phyloP scores from a whole-genome alignment of 2,329 filamentous ascomycete species.

The Alternaria triticimaculans region DNA sequence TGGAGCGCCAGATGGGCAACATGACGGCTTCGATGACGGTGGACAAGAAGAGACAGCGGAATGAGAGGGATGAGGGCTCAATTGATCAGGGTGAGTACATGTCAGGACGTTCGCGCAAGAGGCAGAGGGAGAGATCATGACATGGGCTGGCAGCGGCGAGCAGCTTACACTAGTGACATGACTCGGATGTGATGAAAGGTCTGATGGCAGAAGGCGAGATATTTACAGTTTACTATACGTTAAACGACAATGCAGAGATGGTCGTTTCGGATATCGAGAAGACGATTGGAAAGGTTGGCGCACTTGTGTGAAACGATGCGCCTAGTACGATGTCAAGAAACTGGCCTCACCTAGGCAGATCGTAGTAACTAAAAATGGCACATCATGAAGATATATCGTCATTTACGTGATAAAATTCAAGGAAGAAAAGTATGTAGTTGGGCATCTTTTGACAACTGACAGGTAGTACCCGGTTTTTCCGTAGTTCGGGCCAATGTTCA shows the following conservation, averaged over 20 bases:
- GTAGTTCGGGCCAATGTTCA: conserved; percentile 12
- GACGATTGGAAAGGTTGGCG: not conserved
- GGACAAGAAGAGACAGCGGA: not conserved
- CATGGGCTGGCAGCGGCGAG: fast-evolving
- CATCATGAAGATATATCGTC: not conserved
- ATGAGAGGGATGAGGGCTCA: fast-evolving
- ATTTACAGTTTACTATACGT: not conserved
- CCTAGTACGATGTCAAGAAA: not conserved
- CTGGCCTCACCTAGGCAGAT: not conserved
- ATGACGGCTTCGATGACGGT: not conserved
- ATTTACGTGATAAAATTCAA: not conserved
- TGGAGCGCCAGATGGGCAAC: conserved; percentile 5
- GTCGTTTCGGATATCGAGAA: not conserved
- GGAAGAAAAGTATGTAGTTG: conserved; percentile 13
- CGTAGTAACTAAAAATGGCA: not conserved
- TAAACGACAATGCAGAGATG: not conserved
- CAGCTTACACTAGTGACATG: not conserved
- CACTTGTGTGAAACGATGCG: not conserved
- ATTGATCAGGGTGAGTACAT: not conserved
- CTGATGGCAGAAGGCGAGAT: too few species aligned
- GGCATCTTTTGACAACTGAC: conserved; percentile 16
- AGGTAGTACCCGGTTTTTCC: conserved; percentile 13
- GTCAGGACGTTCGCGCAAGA: not conserved
- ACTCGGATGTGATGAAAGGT: fast-evolving
- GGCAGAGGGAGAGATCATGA: not conserved